Conservation (phyloP, 345 rosid species). For the Camelina laxa region DNA sequence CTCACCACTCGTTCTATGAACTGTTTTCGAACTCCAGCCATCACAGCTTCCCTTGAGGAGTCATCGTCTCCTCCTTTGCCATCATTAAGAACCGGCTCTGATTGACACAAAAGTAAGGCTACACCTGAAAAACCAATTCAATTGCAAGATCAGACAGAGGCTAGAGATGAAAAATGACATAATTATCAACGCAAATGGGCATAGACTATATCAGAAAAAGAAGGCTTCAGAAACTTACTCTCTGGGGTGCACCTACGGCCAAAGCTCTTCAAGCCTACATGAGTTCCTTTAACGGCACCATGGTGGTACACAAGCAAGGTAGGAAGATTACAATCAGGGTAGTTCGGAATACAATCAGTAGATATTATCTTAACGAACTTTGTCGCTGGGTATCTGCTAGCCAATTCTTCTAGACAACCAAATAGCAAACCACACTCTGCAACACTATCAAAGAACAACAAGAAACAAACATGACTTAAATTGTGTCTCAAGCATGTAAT, state of each 20-base stretch:
- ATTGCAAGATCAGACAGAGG: constrained; percentile 23
- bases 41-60: constrained; percentile 76
- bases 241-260: constrained; percentile 95
- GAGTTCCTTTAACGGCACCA: constrained; percentile 85
- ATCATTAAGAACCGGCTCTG: constrained; percentile 89
- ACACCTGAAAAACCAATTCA: constrained; percentile 61
- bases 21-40: constrained; percentile 81
- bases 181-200: constrained; percentile 10
- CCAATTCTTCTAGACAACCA: constrained; percentile 84
- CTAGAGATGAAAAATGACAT: not conserved
- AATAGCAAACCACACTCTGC: constrained; percentile 77
- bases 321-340: constrained; percentile 90
- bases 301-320: constrained; percentile 86
- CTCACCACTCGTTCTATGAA: constrained; percentile 84
- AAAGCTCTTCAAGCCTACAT: constrained; percentile 79
- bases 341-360: constrained; percentile 94
- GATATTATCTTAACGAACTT: constrained; percentile 97
- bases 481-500: constrained; percentile 3
- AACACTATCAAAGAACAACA: constrained; percentile 47
- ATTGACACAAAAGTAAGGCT: constrained; percentile 89
- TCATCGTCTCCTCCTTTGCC: constrained; percentile 76
- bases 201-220: constrained; percentile 11
- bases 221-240: constrained; percentile 53
- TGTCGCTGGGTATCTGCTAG: constrained; percentile 80
- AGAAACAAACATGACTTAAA: constrained; percentile 3